Conservation (phyloP, 108 stramenopile species). For the Cylindrotheca fusiformis region DNA sequence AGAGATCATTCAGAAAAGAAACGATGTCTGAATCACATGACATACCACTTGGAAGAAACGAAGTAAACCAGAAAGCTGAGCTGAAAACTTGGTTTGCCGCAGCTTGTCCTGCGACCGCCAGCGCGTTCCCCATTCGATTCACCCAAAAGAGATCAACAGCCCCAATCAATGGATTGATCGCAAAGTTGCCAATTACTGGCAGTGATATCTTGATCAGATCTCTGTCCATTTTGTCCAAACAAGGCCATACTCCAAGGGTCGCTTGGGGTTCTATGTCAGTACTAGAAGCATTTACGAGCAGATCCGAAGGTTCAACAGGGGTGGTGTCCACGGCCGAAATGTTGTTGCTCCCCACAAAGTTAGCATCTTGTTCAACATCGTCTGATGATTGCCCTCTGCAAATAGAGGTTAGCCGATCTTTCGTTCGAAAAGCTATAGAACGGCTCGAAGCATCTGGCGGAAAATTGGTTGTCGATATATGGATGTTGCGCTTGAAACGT, state of each 20-base stretch:
- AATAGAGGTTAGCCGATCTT: too few relatives aligned
- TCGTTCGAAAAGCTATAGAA: too few relatives aligned
- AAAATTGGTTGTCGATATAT: too few relatives aligned
- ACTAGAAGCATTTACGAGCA: too few relatives aligned
- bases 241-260: conserved; percentile 44
- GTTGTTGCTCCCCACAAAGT: neutral
- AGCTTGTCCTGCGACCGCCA: conserved; percentile 88
- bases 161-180: conserved; percentile 81
- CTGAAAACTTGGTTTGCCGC: conserved; percentile 90
- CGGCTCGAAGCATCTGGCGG: too few relatives aligned
- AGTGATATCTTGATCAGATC: conserved; percentile 74
- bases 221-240: conserved; percentile 68
- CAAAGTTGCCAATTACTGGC: conserved; percentile 90
- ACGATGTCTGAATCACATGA: neutral
- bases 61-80: conserved; percentile 78
- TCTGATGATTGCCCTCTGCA: too few relatives aligned
- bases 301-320: neutral
- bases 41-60: conserved; percentile 77
- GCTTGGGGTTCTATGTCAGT: neutral
- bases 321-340: neutral
- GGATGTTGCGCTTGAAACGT: too few relatives aligned
- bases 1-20: neutral
- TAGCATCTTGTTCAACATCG: neutral
- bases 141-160: conserved; percentile 91
- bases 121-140: conserved; percentile 87